Evolutionary conservation across 768 basidiomycete species (phyloP).

Genomic region (Exidia glandulosa): DNA sequence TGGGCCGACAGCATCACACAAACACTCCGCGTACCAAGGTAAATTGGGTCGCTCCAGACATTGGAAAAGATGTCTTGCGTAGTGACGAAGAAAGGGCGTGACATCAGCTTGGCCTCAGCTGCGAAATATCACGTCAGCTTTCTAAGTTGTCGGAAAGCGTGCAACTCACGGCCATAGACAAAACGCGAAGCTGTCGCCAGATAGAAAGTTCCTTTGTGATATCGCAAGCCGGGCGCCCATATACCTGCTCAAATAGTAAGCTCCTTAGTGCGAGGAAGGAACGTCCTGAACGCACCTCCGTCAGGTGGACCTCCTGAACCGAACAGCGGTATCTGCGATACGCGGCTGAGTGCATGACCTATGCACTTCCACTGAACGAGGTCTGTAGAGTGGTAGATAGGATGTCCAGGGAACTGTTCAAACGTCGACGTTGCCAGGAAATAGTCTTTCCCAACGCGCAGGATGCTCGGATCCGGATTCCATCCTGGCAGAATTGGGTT

Average conservation of each 20-base stretch:
- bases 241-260: neutral
- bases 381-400: slow-evolving; percentile 14
- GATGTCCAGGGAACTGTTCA: slow-evolving; percentile 16
- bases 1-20: neutral
- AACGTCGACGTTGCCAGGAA: slow-evolving; percentile 16
- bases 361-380: slow-evolving; percentile 13
- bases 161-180: neutral
- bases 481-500: neutral
- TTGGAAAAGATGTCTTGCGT: neutral
- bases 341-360: slow-evolving; percentile 7
- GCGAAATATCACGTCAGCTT: neutral
- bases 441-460: slow-evolving; percentile 10
- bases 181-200: neutral
- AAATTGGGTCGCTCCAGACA: neutral
- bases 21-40: neutral
- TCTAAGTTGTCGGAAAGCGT: neutral
- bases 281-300: neutral
- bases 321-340: neutral
- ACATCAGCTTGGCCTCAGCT: neutral
- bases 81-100: neutral
- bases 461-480: slow-evolving; percentile 17
- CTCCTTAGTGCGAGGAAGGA: neutral
- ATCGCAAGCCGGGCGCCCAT: neutral
- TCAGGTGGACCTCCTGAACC: neutral
- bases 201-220: neutral